A percentile compares a stretch with the other conserved stretches of the same genome.
phyloP scores from a whole-genome alignment of 2,329 filamentous ascomycete genomes.

The Fusarium clavum region DNA sequence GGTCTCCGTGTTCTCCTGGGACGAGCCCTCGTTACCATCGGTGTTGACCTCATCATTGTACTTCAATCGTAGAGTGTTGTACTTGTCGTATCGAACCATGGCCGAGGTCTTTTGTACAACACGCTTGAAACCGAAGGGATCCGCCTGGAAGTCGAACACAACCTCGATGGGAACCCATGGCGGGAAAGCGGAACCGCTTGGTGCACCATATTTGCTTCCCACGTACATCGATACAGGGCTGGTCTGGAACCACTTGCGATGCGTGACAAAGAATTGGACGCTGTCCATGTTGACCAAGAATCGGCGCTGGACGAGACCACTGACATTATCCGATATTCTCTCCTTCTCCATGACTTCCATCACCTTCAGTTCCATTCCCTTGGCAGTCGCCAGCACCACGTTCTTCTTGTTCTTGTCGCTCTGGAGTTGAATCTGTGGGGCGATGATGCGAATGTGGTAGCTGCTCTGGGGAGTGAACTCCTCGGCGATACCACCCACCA shows the following conservation, averaged over 20 bases:
- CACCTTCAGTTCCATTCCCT: constrained; percentile 98
- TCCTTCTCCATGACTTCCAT: constrained; percentile 98
- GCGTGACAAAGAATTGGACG: constrained; percentile 97
- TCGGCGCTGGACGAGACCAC: constrained; percentile 91
- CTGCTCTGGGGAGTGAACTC: constrained; percentile 93
- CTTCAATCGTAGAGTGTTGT: constrained; percentile 95
- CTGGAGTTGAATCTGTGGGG: constrained; percentile 96
- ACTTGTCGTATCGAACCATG: constrained; percentile 95
- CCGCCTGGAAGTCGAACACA: constrained; percentile 95
- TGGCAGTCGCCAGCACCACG: constrained; percentile 95
- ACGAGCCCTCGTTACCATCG: constrained; percentile 63
- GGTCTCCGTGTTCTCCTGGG: constrained; percentile 72
- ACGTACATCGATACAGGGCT: constrained; percentile 93
- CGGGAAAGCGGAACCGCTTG: constrained; percentile 88
- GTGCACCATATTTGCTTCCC: constrained; percentile 90
- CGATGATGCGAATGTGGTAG: constrained; percentile 94
- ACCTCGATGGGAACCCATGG: constrained; percentile 99
- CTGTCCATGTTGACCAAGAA: constrained; percentile 97
- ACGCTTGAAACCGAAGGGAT: constrained; percentile 97
- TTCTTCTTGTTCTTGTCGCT: constrained; percentile 98
- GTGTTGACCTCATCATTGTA: constrained; percentile 93
- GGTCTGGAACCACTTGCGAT: constrained; percentile 87
- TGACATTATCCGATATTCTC: constrained; percentile 90
- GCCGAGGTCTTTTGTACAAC: constrained; percentile 98
- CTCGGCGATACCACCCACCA: constrained; percentile 81